Base-by-base conservation (phyloP, 148 eudicot genomes). In the Drosera capensis region DNA sequence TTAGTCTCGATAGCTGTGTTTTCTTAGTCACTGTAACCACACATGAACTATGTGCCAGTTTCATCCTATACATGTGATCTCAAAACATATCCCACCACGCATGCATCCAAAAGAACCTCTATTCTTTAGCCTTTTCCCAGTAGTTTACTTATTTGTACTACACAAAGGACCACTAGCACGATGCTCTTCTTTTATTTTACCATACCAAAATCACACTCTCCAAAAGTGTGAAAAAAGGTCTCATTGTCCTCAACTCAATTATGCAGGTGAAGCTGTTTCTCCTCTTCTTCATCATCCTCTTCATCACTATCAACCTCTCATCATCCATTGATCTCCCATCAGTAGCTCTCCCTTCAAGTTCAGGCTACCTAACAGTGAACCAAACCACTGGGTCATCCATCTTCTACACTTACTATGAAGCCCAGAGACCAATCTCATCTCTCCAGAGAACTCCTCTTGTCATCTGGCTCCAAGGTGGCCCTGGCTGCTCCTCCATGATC, bases 401-500 rank as follows among this genome's bases (percentile, higher is more conserved):
- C 7, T 86, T 72, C 64, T 82, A 75, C 64, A 44, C 88, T 2
- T 88, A 62, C 55, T 83, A 88, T 21, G 94, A 88, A 71, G 86
- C 96, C 23, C 73, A 70, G 45, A 30, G 23, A 0, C 63, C 73
- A 29, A 62, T 29, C 45, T 55, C 66, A 7, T 7, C 71, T 1
- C 48, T 71, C 40, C 54, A 66, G 5, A 14, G 68, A 46, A 78
- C 84, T 43, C 87, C 96, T 15, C 71, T 82, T 41, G 72, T 82
- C 45, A 60, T 86, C 23, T 86, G 96, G 96, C 88, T 87, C 20
- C 94, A 87, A 65, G 90, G 94, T 0, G 84, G 93, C 16, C 96
- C 96, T 6, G 96, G 96, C 1, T 86, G 96, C 61, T 86, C 96
- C 16, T 86, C 96, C 56, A 75, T 81, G 93, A 2, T 56, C 0